Evolutionary conservation across 2,329 filamentous ascomycete species (phyloP), one percentile per base, ranked within the genome.

Genomic region (Arthrobotrys sinensis): DNA sequence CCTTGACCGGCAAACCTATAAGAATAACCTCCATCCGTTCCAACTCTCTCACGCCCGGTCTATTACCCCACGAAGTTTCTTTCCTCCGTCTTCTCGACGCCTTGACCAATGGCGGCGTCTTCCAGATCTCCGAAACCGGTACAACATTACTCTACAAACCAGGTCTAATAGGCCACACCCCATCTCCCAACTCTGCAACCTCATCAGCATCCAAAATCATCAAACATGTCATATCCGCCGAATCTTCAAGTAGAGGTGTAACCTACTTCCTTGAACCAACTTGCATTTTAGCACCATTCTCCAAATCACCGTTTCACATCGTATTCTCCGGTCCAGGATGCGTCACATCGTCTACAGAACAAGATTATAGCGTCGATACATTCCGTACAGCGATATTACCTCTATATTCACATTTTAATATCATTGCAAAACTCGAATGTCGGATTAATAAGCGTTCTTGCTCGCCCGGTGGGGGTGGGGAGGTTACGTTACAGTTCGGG

Each of bases 111-210:
- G 96, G 96, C 85, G 93, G 92, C 73, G 91, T 92, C 70, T 93
- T 98, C 86, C 94, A 97, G 83, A 97, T 99, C 81, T 97, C 94
- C 10, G 96, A 97, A 86, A 97, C 94, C 0, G 96, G 96, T 83
- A 98, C 96, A 0, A 94, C 93, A 0, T 89, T 99, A 70, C 91
- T 94, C 43, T 99, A 96, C 86, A 92, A 93, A 80, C 96, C 96
- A 0, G 96, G 96, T 40, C 87, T 99, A 46, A 96, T 99, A 82
- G 96, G 93, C 0, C 81, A 82, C 68, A 80, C 79, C 3, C 69
- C 76, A 5, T 69, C 64, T 10, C 69, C 76, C 21, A 79, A 79
- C 43, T 79, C 76, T 6, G 76, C 76, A 7, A 79, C 76, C 7
- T 79, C 76, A 4, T 75, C 55, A 89, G 84, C 76, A 84, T 90